Evolutionary conservation across 2,329 filamentous ascomycete species (phyloP).

Genomic region (Stagonosporopsis chrysanthemi): DNA sequence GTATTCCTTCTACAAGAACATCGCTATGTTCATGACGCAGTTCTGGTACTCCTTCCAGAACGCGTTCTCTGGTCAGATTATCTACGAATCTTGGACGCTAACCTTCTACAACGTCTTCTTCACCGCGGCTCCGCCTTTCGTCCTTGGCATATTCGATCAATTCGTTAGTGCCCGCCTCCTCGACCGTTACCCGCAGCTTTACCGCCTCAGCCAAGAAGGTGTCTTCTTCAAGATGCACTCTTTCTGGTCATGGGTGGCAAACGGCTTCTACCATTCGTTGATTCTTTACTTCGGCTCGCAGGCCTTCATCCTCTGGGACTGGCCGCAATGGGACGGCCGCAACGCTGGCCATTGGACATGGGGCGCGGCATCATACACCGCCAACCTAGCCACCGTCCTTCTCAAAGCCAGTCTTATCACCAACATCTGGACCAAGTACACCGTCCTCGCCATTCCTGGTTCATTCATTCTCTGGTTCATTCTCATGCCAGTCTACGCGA

Average conservation of each 20-base stretch:
- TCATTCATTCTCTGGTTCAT: constrained; percentile 90
- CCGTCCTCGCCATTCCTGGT: constrained; percentile 92
- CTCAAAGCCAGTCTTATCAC: constrained; percentile 94
- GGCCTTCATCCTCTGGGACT: constrained; percentile 82
- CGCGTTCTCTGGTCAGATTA: constrained; percentile 95
- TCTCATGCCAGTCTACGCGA: constrained; percentile 88
- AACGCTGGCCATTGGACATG: constrained; percentile 96
- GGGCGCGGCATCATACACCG: constrained; percentile 93
- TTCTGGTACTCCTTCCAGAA: constrained; percentile 99
- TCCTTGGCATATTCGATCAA: constrained; percentile 95
- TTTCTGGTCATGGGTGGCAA: constrained; percentile 90
- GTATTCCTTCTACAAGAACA: constrained; percentile 99
- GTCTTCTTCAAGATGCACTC: constrained; percentile 92
- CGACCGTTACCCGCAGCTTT: constrained; percentile 95
- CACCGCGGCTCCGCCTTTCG: constrained; percentile 90
- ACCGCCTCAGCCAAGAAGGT: constrained; percentile 90
- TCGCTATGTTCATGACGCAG: constrained; percentile 97
- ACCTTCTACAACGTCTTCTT: constrained; percentile 99
- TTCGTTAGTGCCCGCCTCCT: constrained; percentile 93
- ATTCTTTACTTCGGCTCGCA: constrained; percentile 87
- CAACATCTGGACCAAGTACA: constrained; percentile 99
- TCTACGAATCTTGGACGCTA: constrained; percentile 99
- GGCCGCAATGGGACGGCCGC: constrained; percentile 79
- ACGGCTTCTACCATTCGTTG: constrained; percentile 94
- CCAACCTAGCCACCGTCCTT: constrained; percentile 90